phyloP scores from a whole-genome alignment of 129 eudicot species.

The Gnaphalium uliginosum region DNA sequence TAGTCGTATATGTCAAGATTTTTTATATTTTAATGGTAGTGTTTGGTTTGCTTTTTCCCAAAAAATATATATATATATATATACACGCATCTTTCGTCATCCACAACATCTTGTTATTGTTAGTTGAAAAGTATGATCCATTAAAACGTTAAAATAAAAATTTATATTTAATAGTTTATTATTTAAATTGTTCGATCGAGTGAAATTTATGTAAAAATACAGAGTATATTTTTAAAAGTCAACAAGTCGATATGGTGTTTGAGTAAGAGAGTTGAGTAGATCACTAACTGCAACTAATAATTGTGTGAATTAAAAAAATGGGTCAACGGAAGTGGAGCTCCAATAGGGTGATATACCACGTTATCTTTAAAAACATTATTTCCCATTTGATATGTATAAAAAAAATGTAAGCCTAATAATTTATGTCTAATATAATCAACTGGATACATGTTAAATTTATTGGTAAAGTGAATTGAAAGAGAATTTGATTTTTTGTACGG shows the following conservation, averaged over 20 bases:
- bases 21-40: too few species aligned
- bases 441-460: too few species aligned
- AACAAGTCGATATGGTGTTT: constrained; percentile 26
- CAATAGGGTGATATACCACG: constrained; percentile 18
- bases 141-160: not conserved
- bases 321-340: constrained; percentile 38
- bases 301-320: not conserved
- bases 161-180: not conserved
- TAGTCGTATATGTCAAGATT: too few species aligned
- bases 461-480: too few species aligned
- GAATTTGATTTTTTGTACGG: too few species aligned
- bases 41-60: too few species aligned
- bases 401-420: too few species aligned
- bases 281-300: constrained; percentile 38
- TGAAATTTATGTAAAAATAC: not conserved
- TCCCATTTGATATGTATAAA: not conserved
- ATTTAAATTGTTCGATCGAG: not conserved
- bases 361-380: not conserved
- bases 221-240: constrained; percentile 24
- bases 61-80: too few species aligned
- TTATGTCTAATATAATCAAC: too few species aligned
- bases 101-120: not conserved
- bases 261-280: constrained; percentile 31
- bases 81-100: constrained; percentile 2
- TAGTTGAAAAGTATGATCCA: not conserved